Conservation (phyloP, 257 asterid genomes). For the Schizonepeta tenuifolia region DNA sequence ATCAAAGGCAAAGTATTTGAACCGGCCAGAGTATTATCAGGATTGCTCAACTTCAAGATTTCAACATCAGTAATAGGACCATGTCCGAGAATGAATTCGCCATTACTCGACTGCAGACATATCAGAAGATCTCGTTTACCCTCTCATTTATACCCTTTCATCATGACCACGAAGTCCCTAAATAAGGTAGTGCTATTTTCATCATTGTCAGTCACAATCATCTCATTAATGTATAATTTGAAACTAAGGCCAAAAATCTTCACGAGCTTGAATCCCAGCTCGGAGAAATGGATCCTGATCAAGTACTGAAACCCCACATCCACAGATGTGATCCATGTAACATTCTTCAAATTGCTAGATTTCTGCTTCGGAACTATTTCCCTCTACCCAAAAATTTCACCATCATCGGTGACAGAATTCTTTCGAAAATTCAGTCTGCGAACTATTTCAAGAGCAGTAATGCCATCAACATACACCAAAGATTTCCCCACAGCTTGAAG, state of each 20-base stretch:
- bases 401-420: slow-evolving; percentile 44
- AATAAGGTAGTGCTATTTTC: slow-evolving; percentile 34
- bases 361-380: slow-evolving; percentile 34
- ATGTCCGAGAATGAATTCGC: slow-evolving; percentile 20
- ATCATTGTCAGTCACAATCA: slow-evolving; percentile 34
- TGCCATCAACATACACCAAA: slow-evolving; percentile 48
- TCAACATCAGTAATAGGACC: slow-evolving; percentile 59
- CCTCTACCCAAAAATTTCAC: slow-evolving; percentile 42
- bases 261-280: slow-evolving; percentile 32
- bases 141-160: slow-evolving; percentile 54
- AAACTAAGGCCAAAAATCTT: slow-evolving; percentile 41
- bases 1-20: slow-evolving; percentile 30
- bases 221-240: slow-evolving; percentile 43
- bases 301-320: slow-evolving; percentile 64
- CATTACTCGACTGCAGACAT: slow-evolving; percentile 40
- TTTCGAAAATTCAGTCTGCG: slow-evolving; percentile 48
- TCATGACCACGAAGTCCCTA: slow-evolving; percentile 53
- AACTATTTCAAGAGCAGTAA: slow-evolving; percentile 64
- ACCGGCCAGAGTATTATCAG: slow-evolving; percentile 57
- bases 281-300: slow-evolving; percentile 61
- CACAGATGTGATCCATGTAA: slow-evolving; percentile 53
- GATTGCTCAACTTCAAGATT: slow-evolving; percentile 66
- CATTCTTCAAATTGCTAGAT: slow-evolving; percentile 21
- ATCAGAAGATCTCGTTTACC: slow-evolving; percentile 46
- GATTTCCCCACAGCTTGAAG: slow-evolving; percentile 53